phyloP scores from a whole-genome alignment of 345 rosid species.

The Geranium rotundifolium region DNA sequence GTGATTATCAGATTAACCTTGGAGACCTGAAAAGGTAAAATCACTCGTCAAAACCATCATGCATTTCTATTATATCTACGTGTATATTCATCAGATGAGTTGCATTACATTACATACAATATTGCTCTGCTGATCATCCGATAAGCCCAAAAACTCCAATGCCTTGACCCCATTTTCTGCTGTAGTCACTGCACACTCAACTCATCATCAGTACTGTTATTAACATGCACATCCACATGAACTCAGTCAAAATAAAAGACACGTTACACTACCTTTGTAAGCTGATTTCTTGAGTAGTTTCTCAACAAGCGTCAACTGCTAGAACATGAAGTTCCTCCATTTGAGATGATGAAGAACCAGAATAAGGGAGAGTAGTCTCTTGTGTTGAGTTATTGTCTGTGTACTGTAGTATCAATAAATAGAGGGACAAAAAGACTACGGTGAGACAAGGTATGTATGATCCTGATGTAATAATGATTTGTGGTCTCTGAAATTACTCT shows the following conservation, averaged over 20 bases:
- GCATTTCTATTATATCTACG: not conserved
- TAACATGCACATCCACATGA: not conserved
- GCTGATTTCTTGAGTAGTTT: conserved; percentile 52
- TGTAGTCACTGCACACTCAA: conserved; percentile 49
- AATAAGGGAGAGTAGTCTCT: conserved; percentile 3
- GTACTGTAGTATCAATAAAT: not conserved
- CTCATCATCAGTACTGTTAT: not conserved
- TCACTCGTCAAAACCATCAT: not conserved
- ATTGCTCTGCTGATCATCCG: conserved; percentile 24
- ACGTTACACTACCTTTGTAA: conserved; percentile 43
- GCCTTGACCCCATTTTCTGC: conserved; percentile 69
- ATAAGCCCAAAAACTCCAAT: conserved; percentile 55
- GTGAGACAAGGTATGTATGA: conserved; percentile 31
- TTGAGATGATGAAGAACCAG: conserved; percentile 18
- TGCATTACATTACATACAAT: not conserved
- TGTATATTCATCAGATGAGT: not conserved
- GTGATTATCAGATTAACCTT: conserved; percentile 71
- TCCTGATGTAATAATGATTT: conserved; percentile 8
- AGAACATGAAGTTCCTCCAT: conserved; percentile 55
- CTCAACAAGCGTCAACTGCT: conserved; percentile 72
- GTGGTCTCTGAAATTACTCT: not conserved
- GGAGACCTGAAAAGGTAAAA: conserved; percentile 26
- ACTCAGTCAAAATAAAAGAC: not conserved
- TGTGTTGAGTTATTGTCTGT: not conserved
- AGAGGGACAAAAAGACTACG: conserved; percentile 2